These are phyloP conservation scores for Nothomitra cinnamomea DNA, from an alignment of 2,329 filamentous ascomycete species.

Conservation along the genomic window DNA sequence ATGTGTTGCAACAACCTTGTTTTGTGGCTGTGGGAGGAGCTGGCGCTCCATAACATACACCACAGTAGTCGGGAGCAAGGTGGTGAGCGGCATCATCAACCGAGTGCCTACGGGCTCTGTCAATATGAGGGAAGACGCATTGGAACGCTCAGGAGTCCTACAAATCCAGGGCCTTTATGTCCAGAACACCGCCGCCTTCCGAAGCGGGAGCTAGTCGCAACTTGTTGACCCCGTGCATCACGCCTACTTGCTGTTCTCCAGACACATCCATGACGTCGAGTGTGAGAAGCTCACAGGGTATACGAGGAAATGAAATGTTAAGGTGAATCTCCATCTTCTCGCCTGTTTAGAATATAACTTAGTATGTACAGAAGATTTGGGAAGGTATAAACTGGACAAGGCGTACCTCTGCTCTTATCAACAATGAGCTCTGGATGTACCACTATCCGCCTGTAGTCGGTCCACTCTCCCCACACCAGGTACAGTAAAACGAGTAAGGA, in stretches of 20 bases:
- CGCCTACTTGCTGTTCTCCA: conserved; percentile 87
- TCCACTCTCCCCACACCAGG: conserved; percentile 89
- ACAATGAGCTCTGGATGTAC: conserved; percentile 89
- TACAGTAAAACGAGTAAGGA: conserved; percentile 79
- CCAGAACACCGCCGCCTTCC: conserved; percentile 63
- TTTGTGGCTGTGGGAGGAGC: conserved; percentile 56
- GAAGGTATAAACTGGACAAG: neutral
- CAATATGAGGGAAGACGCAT: conserved; percentile 1
- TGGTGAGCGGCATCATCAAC: conserved; percentile 54
- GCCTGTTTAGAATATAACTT: conserved; percentile 30
- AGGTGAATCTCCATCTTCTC: conserved; percentile 99
- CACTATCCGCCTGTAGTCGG: conserved; percentile 70
- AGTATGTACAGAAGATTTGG: neutral
- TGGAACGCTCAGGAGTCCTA: conserved; percentile 24
- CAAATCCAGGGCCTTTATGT: conserved; percentile 50
- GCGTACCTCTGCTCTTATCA: conserved; percentile 79
- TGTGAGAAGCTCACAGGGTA: conserved; percentile 89
- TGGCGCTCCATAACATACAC: conserved; percentile 75
- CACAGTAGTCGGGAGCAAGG: conserved; percentile 83
- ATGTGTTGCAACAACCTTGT: conserved; percentile 88
- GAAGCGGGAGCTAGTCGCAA: conserved; percentile 56
- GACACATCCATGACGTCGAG: conserved; percentile 99
- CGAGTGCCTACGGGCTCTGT: conserved; percentile 34
- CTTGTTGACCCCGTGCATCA: conserved; percentile 84
- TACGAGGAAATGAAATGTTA: conserved; percentile 85